Base-by-base conservation (phyloP, 169 alveolate species). In the Sarcocystis neurona region DNA sequence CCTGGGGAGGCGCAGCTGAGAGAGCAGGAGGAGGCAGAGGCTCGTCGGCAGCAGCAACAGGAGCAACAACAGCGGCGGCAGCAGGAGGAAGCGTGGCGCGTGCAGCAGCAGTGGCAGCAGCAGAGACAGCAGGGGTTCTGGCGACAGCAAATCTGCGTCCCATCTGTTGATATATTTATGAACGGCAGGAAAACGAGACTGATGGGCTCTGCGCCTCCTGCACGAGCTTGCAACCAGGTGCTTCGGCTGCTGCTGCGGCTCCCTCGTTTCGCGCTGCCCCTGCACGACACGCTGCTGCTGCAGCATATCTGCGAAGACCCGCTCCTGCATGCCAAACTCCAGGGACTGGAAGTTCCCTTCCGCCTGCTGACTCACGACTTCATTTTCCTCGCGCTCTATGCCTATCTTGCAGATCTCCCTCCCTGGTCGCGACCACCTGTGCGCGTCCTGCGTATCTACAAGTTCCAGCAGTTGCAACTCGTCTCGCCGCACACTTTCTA, bases 371-470 rank as follows among this genome's bases (percentile, higher is more conserved):
- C 92, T 12, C 95, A 93, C 72, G 95, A 93, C 80, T 84, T 93
- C 32, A 79, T 90, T 53, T 93, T 93, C 84, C 91, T 92, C 48
- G 94, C 93, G 32, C 66, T 85, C 60, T 93, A 92, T 78, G 91
- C 95, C 2, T 93, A 93, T 58, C 84, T 93, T 30, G 68, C 94
- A 15, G 95, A 93, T 87, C 89, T 93, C 37, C 95, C 95, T 30
- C 89, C 91, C 58, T 93, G 95, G 95, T 88, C 93, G 10, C 90
- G 92, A 37, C 95, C 95, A 8, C 95, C 95, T 39, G 63, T 93
- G 30, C 77, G 87, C 48, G 86, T 93, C 32, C 88, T 93, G 39
- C 48, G 95, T 47, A 89, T 93, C 63, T 78, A 89, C 77, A 92
- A 92, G 68, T 93, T 90, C 84, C 94, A 91, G 88, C 87, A 91